Evolutionary conservation across 2,329 filamentous ascomycete species (phyloP), one percentile per base, ranked within the genome.

Genomic region (Pochonia chlamydosporia): DNA sequence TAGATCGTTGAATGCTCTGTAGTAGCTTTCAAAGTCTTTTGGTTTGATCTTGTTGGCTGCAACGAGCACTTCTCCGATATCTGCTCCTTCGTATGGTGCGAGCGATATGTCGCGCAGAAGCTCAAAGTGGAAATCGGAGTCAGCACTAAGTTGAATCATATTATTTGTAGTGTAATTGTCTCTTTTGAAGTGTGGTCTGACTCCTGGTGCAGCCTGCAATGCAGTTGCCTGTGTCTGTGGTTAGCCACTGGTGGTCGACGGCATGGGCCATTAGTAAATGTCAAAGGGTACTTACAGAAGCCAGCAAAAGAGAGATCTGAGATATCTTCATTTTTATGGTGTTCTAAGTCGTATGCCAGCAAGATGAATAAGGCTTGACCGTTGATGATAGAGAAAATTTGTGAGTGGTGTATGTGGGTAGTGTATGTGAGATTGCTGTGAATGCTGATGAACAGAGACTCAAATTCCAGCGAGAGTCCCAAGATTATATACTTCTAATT

Each of bases 41-140:
- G 56, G 42, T 14, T 51, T 49, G 30, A 63, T 59, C 13, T 58
- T 49, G n/a, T 57, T 54, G 3, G 60, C 59, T 1, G 56, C 56
- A 13, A 54, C 56, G 4, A 71, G 55, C 0, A 69, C 57, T 14
- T 68, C 62, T 21, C 58, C 60, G 0, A 64, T 56, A 21, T 65
- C 60, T 10, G 46, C 14, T 11, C 40, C 46, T 13, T 47, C 11
- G 16, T 45, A 46, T 5, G 48, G 42, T 11, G 56, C 37, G 1
- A 44, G n/a, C 2, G 54, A 39, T 0, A 58, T 46, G 6, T 43
- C 45, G 40, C 57, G 57, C 1, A 59, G 56, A 26, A 59, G 51
- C 43, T 57, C 55, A 18, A 44, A 59, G 48, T 59, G 51, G 37
- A 59, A 58, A 30, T 49, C 48, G 14, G 40, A 20, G 44, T 59